Base-by-base conservation (phyloP, 2,329 filamentous ascomycete genomes). In the Esteya vermicola region DNA sequence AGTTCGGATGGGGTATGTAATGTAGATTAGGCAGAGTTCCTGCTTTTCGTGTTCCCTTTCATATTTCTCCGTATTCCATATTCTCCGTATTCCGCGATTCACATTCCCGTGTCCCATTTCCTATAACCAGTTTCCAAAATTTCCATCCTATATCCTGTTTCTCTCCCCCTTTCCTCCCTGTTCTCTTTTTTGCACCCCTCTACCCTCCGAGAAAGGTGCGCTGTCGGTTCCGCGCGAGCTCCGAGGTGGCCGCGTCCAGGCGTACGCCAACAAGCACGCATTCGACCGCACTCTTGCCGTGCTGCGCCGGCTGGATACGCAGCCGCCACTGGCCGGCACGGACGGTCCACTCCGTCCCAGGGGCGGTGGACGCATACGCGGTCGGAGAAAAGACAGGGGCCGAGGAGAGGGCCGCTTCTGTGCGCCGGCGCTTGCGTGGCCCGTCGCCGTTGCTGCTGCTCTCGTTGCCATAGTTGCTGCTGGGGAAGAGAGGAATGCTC, bases 201-300 rank as follows among this genome's bases (percentile, higher is more conserved):
- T n/a, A n/a, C n/a, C 27, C 52, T 1, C 20, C 23, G 42, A 93
- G 56, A 54, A 93, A 93, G 0, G 59, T 61, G 45, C 81, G 69
- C 38, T 64, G 57, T 37, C 59, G 60, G 60, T 93, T 93, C 46
- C 83, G 70, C 10, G 68, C 68, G 45, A 67, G 64, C 57, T 89
- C 75, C 8, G 67, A 69, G 39, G 69, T 79, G 49, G 77, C 71
- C 0, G 78, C 81, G 48, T 93, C 81, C 21, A 93, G 54, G 57
- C 83, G 85, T 26, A 88, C 81, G 1, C 77, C 82, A 14, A 81
- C 67, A 37, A 93, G 67, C 19, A 85, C 68, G 43, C 84, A 80
- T 58, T 89, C 81, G 41, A 79, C 66, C 3, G 64, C 63, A 28
- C 62, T 64, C 51, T 68, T 74, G 36, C 68, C 67, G 37, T 59